Conservation (phyloP, 768 basidiomycete species). For the Mycena albidolilacea region DNA sequence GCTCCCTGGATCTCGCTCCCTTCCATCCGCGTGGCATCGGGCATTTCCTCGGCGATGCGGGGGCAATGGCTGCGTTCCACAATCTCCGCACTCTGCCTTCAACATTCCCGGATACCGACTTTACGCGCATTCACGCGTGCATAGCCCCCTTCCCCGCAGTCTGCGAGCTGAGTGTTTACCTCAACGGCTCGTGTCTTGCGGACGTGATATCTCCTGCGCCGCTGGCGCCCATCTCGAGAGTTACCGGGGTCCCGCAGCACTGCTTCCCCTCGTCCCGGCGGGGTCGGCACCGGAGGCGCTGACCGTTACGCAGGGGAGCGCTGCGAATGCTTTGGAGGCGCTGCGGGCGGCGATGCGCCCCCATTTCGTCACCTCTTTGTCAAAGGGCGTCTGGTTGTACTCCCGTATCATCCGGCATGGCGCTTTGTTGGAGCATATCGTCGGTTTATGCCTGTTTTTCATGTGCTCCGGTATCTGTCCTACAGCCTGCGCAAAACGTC, state of each 20-base stretch:
- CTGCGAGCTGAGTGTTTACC: not conserved
- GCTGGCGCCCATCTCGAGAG: not conserved
- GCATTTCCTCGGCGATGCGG: not conserved
- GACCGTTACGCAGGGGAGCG: not conserved
- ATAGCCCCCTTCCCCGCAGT: conserved; percentile 16
- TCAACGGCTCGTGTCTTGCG: not conserved
- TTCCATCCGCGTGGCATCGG: too few relatives aligned
- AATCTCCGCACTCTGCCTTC: not conserved
- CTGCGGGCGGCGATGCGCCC: conserved; percentile 3
- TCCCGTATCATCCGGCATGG: not conserved
- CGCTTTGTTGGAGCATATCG: not conserved
- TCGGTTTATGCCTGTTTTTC: conserved; percentile 7
- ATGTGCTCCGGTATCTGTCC: too few relatives aligned
- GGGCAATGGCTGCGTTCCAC: not conserved
- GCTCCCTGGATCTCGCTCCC: not conserved
- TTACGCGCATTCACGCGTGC: conserved; percentile 1
- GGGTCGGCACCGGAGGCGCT: not conserved
- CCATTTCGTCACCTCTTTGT: not conserved
- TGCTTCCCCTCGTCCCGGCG: conserved; percentile 4
- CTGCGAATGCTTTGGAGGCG: not conserved
- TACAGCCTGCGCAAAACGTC: too few relatives aligned
- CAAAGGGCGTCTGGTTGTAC: not conserved
- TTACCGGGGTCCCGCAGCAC: not conserved
- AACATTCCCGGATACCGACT: not conserved
- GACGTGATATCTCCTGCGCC: not conserved